Conservation (phyloP, 2,329 filamentous ascomycete species). For the Domatiomyces catenatus region DNA sequence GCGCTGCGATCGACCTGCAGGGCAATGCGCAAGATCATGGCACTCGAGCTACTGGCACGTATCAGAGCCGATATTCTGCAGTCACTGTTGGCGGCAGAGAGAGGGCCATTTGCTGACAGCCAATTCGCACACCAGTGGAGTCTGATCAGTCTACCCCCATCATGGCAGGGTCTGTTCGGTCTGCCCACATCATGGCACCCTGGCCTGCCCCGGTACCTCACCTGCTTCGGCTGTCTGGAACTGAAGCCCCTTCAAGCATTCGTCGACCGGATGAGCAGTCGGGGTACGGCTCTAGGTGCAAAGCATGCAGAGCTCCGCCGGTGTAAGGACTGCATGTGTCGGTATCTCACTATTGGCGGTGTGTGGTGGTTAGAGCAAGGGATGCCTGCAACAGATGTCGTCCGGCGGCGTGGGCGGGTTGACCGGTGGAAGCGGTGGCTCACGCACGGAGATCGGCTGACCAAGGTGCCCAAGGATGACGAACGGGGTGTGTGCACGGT, state of each 20-base stretch:
- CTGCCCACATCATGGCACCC: constrained; percentile 6
- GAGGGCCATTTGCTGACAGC: no score
- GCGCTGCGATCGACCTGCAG: constrained; percentile 11
- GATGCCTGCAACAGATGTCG: constrained; percentile 8
- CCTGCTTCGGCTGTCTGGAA: constrained; percentile 12
- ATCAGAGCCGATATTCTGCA: constrained; percentile 5
- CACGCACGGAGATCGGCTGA: constrained; percentile 3
- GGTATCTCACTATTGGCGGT: constrained; percentile 10
- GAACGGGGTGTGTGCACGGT: constrained; percentile 10
- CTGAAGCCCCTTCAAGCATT: constrained; percentile 10
- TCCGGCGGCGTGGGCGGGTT: constrained; percentile 2
- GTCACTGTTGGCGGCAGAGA: constrained; percentile 4
- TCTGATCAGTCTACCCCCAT: background rate
- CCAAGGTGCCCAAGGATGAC: constrained; percentile 5
- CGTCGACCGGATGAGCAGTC: constrained; percentile 13
- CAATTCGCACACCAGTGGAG: no score
- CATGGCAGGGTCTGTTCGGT: constrained; percentile 10
- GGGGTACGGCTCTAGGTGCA: constrained; percentile 9
- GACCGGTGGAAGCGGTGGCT: constrained; percentile 4
- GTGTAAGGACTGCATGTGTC: constrained; percentile 14
- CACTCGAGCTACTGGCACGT: constrained; percentile 4
- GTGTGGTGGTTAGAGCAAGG: constrained; percentile 13
- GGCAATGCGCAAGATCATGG: constrained; percentile 2
- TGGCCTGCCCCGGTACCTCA: constrained; percentile 7
- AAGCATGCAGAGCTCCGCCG: constrained; percentile 7